A percentile compares a stretch with the other conserved stretches of the same genome.
phyloP scores from a whole-genome alignment of 1,284 basidiomycete species.

The Erythrobasidium hasegawianum region DNA sequence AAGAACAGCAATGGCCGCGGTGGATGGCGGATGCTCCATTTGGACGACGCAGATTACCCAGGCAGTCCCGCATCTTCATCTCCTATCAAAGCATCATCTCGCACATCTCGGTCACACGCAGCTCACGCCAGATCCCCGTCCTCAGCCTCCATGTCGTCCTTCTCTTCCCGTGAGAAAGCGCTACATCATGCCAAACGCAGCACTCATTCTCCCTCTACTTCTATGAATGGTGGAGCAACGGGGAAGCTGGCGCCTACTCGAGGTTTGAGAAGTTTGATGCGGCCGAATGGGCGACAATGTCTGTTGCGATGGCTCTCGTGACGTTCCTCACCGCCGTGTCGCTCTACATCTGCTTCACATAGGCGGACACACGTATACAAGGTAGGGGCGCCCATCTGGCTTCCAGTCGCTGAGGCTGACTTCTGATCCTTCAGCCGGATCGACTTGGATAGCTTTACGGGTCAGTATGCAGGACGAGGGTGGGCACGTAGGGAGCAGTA shows the following conservation, averaged over 20 bases:
- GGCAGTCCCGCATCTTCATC: constrained; percentile 1
- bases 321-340: constrained; percentile 23
- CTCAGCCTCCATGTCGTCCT: neutral
- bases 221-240: neutral
- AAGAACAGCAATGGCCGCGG: constrained; percentile 31
- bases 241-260: neutral
- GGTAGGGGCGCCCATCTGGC: too few relatives aligned
- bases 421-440: too few relatives aligned
- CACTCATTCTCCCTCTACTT: neutral
- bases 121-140: constrained; percentile 4
- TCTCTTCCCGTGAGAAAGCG: neutral
- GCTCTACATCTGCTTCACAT: constrained; percentile 29
- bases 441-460: too few relatives aligned
- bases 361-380: too few relatives aligned
- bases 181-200: neutral
- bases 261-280: constrained; percentile 23
- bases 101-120: neutral
- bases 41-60: neutral
- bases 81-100: neutral
- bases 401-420: too few relatives aligned
- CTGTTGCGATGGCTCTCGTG: constrained; percentile 3
- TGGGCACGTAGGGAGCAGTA: too few relatives aligned
- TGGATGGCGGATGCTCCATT: constrained; percentile 32
- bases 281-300: constrained; percentile 26
- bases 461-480: too few relatives aligned